Conservation (phyloP, 164 flowering plant species). For the Umbellularia californica region DNA sequence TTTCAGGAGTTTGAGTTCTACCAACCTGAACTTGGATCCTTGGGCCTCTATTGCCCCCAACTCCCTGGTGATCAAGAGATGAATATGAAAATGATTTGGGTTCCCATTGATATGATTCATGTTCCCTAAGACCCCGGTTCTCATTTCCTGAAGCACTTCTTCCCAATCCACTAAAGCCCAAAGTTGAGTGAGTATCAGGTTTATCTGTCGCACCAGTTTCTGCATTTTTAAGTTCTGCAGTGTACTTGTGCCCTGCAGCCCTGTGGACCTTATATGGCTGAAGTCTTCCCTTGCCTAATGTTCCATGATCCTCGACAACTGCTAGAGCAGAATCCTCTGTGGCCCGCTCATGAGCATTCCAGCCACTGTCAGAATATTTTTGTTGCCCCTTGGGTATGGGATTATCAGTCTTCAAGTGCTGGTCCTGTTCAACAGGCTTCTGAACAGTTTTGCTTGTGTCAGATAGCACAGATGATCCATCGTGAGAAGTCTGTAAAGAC, state of each 20-base stretch:
- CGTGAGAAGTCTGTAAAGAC: constrained; percentile 23
- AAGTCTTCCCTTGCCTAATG: constrained; percentile 45
- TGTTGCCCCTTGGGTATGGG: constrained; percentile 24
- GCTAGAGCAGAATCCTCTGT: constrained; percentile 13
- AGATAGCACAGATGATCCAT: constrained; percentile 23
- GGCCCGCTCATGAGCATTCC: constrained; percentile 20
- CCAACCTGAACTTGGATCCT: constrained; percentile 22
- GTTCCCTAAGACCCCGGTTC: constrained; percentile 35
- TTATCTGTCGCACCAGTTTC: constrained; percentile 23
- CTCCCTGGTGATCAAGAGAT: constrained; percentile 32
- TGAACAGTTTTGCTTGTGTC: constrained; percentile 23
- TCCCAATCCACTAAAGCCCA: constrained; percentile 38
- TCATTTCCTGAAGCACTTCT: constrained; percentile 27
- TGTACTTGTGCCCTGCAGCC: constrained; percentile 23
- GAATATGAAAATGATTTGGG: constrained; percentile 52
- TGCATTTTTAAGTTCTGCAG: constrained; percentile 29
- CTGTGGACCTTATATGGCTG: constrained; percentile 39
- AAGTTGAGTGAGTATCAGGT: constrained; percentile 9
- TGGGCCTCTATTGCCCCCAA: constrained; percentile 29
- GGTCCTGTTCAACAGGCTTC: constrained; percentile 26
- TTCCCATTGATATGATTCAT: constrained; percentile 66
- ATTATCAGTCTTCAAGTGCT: constrained; percentile 26
- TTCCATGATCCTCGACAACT: constrained; percentile 45
- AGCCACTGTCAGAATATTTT: constrained; percentile 13
- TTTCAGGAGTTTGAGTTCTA: constrained; percentile 19